Percentiles rank a stretch among this genome's conserved stretches.
phyloP scores from a whole-genome alignment of 768 basidiomycete species.

The Coprinellus micaceus region DNA sequence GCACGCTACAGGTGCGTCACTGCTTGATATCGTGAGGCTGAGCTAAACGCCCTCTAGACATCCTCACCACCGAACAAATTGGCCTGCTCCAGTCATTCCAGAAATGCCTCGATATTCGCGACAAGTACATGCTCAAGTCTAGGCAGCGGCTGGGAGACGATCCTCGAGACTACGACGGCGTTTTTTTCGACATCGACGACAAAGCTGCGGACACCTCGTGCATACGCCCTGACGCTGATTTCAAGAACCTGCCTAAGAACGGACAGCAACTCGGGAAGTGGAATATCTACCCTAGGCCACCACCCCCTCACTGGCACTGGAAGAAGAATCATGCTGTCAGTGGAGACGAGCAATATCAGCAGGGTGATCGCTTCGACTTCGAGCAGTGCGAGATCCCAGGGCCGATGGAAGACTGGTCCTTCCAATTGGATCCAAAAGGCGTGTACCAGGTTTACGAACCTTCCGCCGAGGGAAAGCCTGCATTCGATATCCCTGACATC shows the following conservation, averaged over 20 bases:
- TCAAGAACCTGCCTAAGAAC: slow-evolving; percentile 15
- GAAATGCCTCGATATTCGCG: slow-evolving; percentile 84
- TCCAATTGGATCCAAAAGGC: slow-evolving; percentile 79
- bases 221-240: slow-evolving; percentile 58
- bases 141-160: slow-evolving; percentile 93
- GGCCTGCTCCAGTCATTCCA: slow-evolving; percentile 70
- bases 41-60: slow-evolving; percentile 18
- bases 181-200: slow-evolving; percentile 66
- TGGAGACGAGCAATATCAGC: slow-evolving; percentile 29
- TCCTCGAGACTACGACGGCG: slow-evolving; percentile 84
- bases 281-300: slow-evolving; percentile 90
- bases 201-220: slow-evolving; percentile 62
- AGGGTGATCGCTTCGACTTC: slow-evolving; percentile 60
- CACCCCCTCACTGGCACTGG: slow-evolving; percentile 97
- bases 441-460: slow-evolving; percentile 79
- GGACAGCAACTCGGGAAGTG: slow-evolving; percentile 49
- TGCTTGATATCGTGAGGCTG: not conserved
- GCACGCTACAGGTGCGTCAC: slow-evolving; percentile 22
- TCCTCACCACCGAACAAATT: slow-evolving; percentile 44
- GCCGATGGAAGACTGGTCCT: slow-evolving; percentile 53
- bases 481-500: slow-evolving; percentile 78
- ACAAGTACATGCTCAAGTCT: slow-evolving; percentile 90
- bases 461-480: slow-evolving; percentile 39
- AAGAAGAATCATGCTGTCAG: slow-evolving; percentile 47
- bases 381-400: slow-evolving; percentile 73